Conservation (phyloP, 169 alveolate species). For the Cryptosporidium canis region DNA sequence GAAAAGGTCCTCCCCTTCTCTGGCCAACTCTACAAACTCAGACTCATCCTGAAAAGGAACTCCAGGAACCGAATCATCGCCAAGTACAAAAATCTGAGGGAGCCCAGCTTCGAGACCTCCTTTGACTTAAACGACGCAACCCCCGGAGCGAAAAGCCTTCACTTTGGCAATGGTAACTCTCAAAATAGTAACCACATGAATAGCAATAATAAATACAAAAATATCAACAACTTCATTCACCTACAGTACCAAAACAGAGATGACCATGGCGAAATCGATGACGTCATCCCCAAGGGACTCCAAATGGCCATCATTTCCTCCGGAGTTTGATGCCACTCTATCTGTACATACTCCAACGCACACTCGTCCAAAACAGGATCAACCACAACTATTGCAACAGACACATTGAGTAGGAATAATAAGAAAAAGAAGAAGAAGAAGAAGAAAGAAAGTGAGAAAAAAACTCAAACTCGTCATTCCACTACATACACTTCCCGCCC, state of each 20-base stretch:
- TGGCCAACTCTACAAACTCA: neutral
- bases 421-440: no score
- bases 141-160: neutral
- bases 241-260: neutral
- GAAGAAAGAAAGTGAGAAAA: no score
- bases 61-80: constrained; percentile 25
- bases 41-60: constrained; percentile 12
- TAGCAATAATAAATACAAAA: neutral
- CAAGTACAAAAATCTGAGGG: constrained; percentile 43
- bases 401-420: no score
- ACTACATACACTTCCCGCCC: neutral
- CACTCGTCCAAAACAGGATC: no score
- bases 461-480: neutral
- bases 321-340: neutral
- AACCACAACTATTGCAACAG: no score
- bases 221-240: neutral
- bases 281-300: constrained; percentile 61
- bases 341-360: no score
- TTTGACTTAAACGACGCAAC: neutral
- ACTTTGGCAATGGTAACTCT: neutral
- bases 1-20: constrained; percentile 27
- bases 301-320: constrained; percentile 46
- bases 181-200: neutral
- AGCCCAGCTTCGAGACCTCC: constrained; percentile 38
- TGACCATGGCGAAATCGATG: constrained; percentile 1